Evolutionary conservation across 257 asterid species (phyloP).

Genomic region (Nicotiana otophora): DNA sequence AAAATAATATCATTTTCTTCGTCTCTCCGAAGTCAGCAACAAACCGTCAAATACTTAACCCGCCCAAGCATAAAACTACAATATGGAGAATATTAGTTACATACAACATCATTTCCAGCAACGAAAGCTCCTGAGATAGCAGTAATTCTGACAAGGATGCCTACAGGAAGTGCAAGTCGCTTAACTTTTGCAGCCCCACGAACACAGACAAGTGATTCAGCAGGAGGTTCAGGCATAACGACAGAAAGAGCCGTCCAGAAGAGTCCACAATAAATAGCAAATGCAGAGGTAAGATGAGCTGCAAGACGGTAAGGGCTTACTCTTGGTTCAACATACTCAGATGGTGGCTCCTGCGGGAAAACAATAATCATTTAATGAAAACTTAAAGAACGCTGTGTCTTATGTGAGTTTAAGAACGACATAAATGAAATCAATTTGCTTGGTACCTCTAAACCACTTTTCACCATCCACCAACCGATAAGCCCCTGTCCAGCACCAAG

Average conservation of each 20-base stretch:
- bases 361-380: slow-evolving; percentile 19
- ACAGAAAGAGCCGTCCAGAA: slow-evolving; percentile 95
- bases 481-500: slow-evolving; percentile 99
- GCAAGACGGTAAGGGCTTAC: slow-evolving; percentile 97
- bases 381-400: neutral
- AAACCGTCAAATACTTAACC: neutral
- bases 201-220: slow-evolving; percentile 81
- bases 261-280: slow-evolving; percentile 77
- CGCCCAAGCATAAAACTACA: slow-evolving; percentile 2
- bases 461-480: slow-evolving; percentile 99
- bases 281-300: slow-evolving; percentile 94
- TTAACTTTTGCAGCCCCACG: slow-evolving; percentile 81
- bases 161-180: slow-evolving; percentile 75
- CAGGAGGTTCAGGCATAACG: slow-evolving; percentile 93
- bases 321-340: slow-evolving; percentile 79
- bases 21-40: neutral
- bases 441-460: slow-evolving; percentile 94
- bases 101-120: slow-evolving; percentile 95
- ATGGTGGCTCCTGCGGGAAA: slow-evolving; percentile 58
- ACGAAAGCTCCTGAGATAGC: slow-evolving; percentile 97
- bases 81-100: slow-evolving; percentile 18
- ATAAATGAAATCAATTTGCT: neutral
- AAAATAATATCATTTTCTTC: too few relatives aligned
- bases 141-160: slow-evolving; percentile 77
- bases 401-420: neutral